These are phyloP conservation scores for Leccinum obscurum DNA, from an alignment of 768 basidiomycete species.

Conservation along the genomic window DNA sequence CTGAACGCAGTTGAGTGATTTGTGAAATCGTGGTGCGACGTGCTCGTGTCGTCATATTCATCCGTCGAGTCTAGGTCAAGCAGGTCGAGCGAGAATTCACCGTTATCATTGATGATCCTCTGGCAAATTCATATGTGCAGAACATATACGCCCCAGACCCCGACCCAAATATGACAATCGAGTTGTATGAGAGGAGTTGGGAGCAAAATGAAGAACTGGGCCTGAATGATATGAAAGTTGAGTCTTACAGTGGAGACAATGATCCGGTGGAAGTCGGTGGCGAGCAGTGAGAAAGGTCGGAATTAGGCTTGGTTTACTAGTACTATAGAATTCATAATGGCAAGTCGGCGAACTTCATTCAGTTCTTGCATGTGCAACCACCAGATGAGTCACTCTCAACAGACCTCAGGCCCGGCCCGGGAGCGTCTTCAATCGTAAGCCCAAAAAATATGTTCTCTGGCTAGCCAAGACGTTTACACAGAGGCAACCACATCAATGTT, in stretches of 20 bases:
- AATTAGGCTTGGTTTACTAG: too few species aligned
- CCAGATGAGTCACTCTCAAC: not conserved
- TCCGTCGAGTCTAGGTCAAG: conserved; percentile 56
- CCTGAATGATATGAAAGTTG: conserved; percentile 86
- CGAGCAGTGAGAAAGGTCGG: too few species aligned
- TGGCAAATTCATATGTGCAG: conserved; percentile 94
- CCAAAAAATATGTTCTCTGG: too few species aligned
- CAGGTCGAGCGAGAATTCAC: conserved; percentile 81
- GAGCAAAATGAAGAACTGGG: conserved; percentile 96
- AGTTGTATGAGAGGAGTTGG: conserved; percentile 79
- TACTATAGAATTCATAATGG: too few species aligned
- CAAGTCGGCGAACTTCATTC: too few species aligned
- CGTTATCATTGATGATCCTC: conserved; percentile 90
- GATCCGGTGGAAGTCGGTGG: too few species aligned
- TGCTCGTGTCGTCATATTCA: not conserved
- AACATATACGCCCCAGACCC: conserved; percentile 97
- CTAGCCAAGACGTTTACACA: not conserved
- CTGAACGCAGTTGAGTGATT: conserved; percentile 63
- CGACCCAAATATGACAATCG: conserved; percentile 89
- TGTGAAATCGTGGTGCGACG: not conserved
- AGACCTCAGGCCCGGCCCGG: not conserved
- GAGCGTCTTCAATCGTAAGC: too few species aligned
- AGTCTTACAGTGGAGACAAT: conserved; percentile 34
- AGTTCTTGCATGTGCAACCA: not conserved
- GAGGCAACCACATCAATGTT: not conserved